Base-by-base conservation (phyloP, 129 eudicot species). In the Flaveria ramosissima region DNA sequence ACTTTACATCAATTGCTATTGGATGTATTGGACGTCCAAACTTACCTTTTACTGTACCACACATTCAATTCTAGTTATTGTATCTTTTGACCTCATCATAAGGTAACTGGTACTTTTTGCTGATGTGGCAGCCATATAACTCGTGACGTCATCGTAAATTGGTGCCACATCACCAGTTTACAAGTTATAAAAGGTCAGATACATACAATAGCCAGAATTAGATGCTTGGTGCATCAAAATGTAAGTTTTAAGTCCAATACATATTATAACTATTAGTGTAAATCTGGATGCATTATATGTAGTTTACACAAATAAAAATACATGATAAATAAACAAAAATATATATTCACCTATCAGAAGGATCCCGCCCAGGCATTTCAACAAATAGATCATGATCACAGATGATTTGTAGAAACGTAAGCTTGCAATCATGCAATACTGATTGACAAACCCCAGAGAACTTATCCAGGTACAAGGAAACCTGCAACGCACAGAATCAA, bases 351-450 rank as follows among this genome's bases (percentile, higher is more conserved):
- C 99, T 89, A 87, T 94, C 99, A 70, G 99, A 94, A 72, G 99
- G 99, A 84, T 94, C 99, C 66, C 99, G 83, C 8, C 99, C 99
- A 10, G 99, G 99, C 99, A 94, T 91, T 80, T 94, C 99, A 75
- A 94, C 97, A 79, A 94, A 94, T 59, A 94, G 90, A 88, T 94
- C 99, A 71, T 94, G 99, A 71, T 94, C 99, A 79, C 99, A 94
- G 63, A 94, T 77, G 78, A 94, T 94, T 84, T 94, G 99, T 78
- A 94, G 74, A 86, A 91, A 94, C 23, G 99, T 91, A 75, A 94
- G 97, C 92, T 94, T 94, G 93, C 99, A 94, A 70, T 94, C 99
- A 88, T 94, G 99, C 82, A 94, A 84, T 66, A 86, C 92, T 3
- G 97, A 47, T 60, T 94, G 99, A 61, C 99, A 94, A 59, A 94